Evolutionary conservation across 2,329 filamentous ascomycete species (phyloP).

Genomic region (Chaetomiaceae sp.): DNA sequence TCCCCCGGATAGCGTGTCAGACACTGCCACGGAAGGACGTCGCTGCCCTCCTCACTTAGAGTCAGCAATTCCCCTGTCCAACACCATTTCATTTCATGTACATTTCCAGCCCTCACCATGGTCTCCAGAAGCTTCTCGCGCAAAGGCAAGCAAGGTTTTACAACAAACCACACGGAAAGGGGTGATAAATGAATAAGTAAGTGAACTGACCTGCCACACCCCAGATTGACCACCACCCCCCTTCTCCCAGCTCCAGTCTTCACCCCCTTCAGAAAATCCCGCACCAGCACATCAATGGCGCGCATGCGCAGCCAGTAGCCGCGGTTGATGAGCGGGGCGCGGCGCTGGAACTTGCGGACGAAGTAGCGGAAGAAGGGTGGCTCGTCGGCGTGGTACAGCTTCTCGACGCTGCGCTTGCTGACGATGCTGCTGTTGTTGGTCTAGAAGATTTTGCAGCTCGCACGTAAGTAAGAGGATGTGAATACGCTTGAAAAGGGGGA

Average conservation of each 20-base stretch:
- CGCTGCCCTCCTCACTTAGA: constrained; percentile 46
- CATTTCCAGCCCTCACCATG: not conserved
- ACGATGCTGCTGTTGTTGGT: constrained; percentile 91
- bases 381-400: constrained; percentile 70
- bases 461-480: not conserved
- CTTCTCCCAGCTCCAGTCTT: constrained; percentile 17
- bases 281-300: constrained; percentile 69
- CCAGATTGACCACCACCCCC: constrained; percentile 72
- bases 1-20: constrained; percentile 58
- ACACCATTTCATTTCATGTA: not conserved
- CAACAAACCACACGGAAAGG: not conserved
- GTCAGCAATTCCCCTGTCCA: not conserved
- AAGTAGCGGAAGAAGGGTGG: constrained; percentile 85
- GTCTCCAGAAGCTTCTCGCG: too few species aligned
- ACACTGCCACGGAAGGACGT: constrained; percentile 81
- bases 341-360: constrained; percentile 72
- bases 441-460: constrained; percentile 32
- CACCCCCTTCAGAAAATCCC: constrained; percentile 54
- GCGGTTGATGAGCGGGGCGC: constrained; percentile 84
- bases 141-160: too few species aligned
- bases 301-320: constrained; percentile 84
- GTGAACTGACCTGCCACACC: constrained; percentile 75
- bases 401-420: constrained; percentile 89
- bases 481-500: not conserved
- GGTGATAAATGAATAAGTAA: not conserved